Base-by-base conservation (phyloP, 805 yeast species). In the Pichia pseudocactophila region DNA sequence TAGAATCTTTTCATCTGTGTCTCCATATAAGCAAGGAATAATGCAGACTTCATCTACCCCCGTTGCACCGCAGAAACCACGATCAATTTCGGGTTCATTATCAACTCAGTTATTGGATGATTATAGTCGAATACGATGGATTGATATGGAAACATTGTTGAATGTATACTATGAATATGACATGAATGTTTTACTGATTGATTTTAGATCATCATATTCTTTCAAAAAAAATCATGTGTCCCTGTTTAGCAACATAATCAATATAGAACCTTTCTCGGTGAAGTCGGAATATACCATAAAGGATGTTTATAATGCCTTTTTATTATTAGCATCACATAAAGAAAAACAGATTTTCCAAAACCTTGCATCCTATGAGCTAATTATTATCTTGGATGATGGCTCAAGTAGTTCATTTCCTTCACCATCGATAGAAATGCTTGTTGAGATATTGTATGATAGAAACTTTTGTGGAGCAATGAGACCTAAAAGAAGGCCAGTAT, bases 231-330 rank as follows among this genome's bases (percentile, higher is more conserved):
- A 74, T 37, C 96, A 87, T 58, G 76, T 89, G 12, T 54, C 56
- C 18, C 64, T 71, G 11, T 63, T 76, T 20, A 61, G 65, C 11
- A 74, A 82, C 41, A 59, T 82, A 8, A 70, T 85, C 10, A 84
- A 89, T 55, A 71, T 89, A 16, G 95, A 86, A 41, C 96, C 97
- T 0, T 68, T 72, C 16, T 68, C 76, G 1, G 64, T 80, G 16
- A 61, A 76, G 40, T 57, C 61, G 1, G 62, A 65, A 9, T 74
- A 75, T 54, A 66, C 74, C 0, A 85, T 83, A 51, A 61, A 58
- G n/a, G 90, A 82, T 42, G 62, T 89, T n/a, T 84, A 82, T 50
- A 70, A 68, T 34, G 63, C 74, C 37, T 70, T 90, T 10, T 63
- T 78, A 44, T 58, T 76, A 13, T 69, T 74, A 2, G 67, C 83